Base-by-base conservation (phyloP, 805 yeast species). In the Candida insectalens region DNA sequence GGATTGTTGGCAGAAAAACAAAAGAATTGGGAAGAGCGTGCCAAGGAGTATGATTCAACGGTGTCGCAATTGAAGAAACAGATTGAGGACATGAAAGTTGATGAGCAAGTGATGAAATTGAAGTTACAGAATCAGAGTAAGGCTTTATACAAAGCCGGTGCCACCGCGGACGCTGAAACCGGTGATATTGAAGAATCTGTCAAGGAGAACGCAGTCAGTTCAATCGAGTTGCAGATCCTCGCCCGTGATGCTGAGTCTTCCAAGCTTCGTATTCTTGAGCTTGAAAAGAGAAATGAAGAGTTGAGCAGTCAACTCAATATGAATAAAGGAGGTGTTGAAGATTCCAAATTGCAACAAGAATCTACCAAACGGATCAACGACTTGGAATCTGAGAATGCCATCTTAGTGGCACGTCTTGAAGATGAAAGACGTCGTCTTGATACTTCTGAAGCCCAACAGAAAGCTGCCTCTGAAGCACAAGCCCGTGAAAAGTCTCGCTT, bases 261-360 rank as follows among this genome's bases (percentile, higher is more conserved):
- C 29, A 82, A 83, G 45, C 59, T 72, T 34, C 68, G 92, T 37
- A 69, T 76, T 1, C 51, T 73, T 32, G 85, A 80, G 46, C 67
- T 87, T 35, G 94, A 85, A 51, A 71, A 71, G 40, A 66, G 95
- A 38, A 88, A 85, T 47, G 83, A 82, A 47, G 77, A 78, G 33
- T 62, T 87, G 35, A 70, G 84, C 38, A 64, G 74, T 13, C 81
- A 81, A 36, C 53, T 87, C 34, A 71, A 80, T 27, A 55, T 63
- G 29, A 65, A 74, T 3, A 71, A 71, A 25, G 65, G 69, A 35
- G 65, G 53, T 7, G 57, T 55, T 4, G 72, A 56, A 42, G 62
- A 47, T 49, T 69, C 60, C 43, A 67, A 51, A 43, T 42, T 69
- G 18, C 59, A 59, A 34, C 67, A 65, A 38, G 59, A 55, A 29